Evolutionary conservation across 768 basidiomycete species (phyloP).

Genomic region (Tulasnella sp.): DNA sequence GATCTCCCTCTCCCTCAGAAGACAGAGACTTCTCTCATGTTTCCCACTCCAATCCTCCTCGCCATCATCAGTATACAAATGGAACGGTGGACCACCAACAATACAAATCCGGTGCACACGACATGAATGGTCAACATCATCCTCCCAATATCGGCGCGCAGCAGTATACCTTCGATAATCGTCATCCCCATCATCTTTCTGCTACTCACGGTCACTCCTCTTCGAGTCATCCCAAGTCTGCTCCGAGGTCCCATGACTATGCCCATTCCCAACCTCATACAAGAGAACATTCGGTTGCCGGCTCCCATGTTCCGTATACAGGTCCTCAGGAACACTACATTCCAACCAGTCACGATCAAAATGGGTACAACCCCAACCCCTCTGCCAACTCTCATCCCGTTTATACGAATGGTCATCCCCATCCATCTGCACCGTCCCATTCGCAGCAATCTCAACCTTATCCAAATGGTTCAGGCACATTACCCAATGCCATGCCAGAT

Average conservation of each 20-base stretch:
- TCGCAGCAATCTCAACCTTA: neutral
- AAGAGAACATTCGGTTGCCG: neutral
- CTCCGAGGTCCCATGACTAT: neutral
- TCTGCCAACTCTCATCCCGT: neutral
- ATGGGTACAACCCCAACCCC: neutral
- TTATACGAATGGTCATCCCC: neutral
- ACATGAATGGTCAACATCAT: neutral
- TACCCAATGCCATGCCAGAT: neutral
- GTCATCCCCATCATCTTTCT: neutral
- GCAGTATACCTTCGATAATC: neutral
- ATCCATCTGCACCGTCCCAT: neutral
- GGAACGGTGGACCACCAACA: no score
- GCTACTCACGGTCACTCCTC: no score
- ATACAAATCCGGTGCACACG: no score
- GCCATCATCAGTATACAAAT: no score
- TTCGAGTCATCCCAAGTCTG: no score
- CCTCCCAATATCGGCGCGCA: neutral
- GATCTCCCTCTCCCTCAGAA: no score
- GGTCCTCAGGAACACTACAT: neutral
- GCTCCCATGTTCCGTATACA: no score
- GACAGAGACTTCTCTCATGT: no score
- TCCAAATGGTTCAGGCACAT: neutral
- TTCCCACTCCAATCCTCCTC: no score
- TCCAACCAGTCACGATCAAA: neutral
- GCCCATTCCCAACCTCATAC: neutral